Base-by-base conservation (phyloP, 345 rosid species). In the Citrus hindsii region DNA sequence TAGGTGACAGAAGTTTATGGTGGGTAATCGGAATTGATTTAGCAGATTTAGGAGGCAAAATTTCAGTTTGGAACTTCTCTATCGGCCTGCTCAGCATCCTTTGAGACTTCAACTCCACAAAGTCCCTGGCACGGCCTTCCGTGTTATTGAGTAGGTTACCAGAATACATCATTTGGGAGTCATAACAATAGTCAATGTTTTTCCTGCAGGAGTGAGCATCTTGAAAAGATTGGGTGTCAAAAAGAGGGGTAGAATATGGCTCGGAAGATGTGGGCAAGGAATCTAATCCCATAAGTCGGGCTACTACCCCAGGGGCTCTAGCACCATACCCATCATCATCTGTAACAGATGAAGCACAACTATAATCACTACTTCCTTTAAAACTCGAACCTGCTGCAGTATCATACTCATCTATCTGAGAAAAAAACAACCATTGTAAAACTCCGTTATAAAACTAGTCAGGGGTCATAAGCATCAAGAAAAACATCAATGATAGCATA, bases 251-350 rank as follows among this genome's bases (percentile, higher is more conserved):
- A 51, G 87, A 86, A 80, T 83, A 87, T 28, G 89, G 87, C 72
- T 94, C 97, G 1, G 83, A 79, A 60, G 86, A 87, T 59, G 89
- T 84, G 5, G 99, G 99, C 84, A 96, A 76, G 63, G 98, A 85
- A 75, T 94, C 90, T 80, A 96, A 85, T 78, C 99, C 99, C 99
- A 96, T 96, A 69, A 96, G 98, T 89, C 98, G 89, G 14, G 98
- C 98, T 58, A 96, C 98, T 51, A 94, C 98, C 59, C 91, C 90
- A 8, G 99, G 97, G 35, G 92, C 90, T 87, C 76, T 92, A 81
- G 87, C 87, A 65, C 92, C 99, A 75, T 82, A 89, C 27, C 92
- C 92, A 64, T 94, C 99, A 71, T 96, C 99, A 81, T 92, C 97
- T 30, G 92, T 90, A 56, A 94, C 92, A 27, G 99, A 96, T 10